Evolutionary conservation across 176 grass and related monocot species (phyloP), one percentile per base, ranked within the genome.

Genomic region (Neostapfia colusana): DNA sequence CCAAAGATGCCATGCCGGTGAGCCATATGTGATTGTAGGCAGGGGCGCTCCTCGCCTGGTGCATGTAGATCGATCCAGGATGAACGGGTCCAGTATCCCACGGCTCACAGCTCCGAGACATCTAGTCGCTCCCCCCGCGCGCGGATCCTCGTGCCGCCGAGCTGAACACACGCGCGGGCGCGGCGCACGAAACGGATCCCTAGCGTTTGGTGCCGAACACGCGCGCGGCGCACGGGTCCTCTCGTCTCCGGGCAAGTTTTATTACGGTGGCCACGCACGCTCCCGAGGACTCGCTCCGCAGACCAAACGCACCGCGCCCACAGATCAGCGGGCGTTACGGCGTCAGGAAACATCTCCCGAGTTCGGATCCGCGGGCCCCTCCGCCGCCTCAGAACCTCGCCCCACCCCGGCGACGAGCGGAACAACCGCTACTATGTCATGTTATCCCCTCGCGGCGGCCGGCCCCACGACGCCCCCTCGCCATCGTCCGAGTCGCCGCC

Each of bases 371-470:
- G n/a, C 15, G 46, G 45, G 45, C 0, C 42, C 42, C 31, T 31
- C 55, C 71, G 21, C 26, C 20, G 18, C 78, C 23, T 37, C 43
- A 65, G 23, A 55, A 40, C 17, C 69, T 56, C 5, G 41, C 17
- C 4, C 53, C 10, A 23, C 55, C 10, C 9, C 21, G 3, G 8
- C 53, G 53, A n/a, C 53, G 53, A 56, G 53, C 21, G 23, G 25
- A 11, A 26, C 20, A 54, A 21, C 20, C 9, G 20, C 51, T 21
- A 0, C 51, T 21, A 64, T 31, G 38, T 23, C 75, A 79, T 55
- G 86, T 48, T 64, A 84, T 84, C 86, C 72, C 56, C 65, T 55
- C 72, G 40, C 67, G 24, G 42, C 73, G 42, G 17, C 50, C 75
- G 79, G 51, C 82, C 74, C 31, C 77, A 36, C 69, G 57, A 72